Conservation (phyloP, 345 rosid genomes). For the Eutrema japonicum region DNA sequence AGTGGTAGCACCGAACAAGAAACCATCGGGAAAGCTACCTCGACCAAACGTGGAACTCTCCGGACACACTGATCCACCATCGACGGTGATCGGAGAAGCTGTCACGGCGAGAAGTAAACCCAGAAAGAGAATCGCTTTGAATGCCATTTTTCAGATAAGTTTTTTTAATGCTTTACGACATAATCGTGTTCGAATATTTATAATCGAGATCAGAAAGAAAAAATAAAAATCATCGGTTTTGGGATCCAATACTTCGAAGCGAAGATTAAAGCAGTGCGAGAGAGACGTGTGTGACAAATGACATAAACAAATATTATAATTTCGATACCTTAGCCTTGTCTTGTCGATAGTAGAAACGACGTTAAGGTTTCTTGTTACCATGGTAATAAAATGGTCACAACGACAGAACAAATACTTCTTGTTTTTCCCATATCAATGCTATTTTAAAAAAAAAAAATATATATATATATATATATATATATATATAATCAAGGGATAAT, state of each 20-base stretch:
- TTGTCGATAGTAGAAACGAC: not conserved
- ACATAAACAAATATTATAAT: not conserved
- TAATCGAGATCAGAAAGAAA: not conserved
- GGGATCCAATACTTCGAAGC: constrained; percentile 41
- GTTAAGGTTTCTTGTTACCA: constrained; percentile 15
- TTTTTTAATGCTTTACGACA: constrained; percentile 9
- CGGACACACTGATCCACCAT: constrained; percentile 33
- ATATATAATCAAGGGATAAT: too few species aligned
- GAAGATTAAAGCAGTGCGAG: constrained; percentile 43
- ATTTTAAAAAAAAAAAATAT: too few species aligned
- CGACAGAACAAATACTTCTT: too few species aligned
- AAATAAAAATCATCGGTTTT: not conserved
- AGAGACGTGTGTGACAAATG: constrained; percentile 30
- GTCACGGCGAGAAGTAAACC: constrained; percentile 31
- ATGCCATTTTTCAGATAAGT: constrained; percentile 6
- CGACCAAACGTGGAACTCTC: constrained; percentile 40
- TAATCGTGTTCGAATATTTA: constrained; percentile 33
- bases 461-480: too few species aligned
- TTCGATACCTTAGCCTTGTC: constrained; percentile 31
- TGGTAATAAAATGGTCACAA: not conserved
- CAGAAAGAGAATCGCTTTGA: constrained; percentile 37
- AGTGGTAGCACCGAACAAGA: constrained; percentile 48
- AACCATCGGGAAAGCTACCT: constrained; percentile 44
- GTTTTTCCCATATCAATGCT: too few species aligned
- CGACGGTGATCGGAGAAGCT: constrained; percentile 26